phyloP scores from a whole-genome alignment of 2,329 filamentous ascomycete species.

The Colletotrichum coccodes region DNA sequence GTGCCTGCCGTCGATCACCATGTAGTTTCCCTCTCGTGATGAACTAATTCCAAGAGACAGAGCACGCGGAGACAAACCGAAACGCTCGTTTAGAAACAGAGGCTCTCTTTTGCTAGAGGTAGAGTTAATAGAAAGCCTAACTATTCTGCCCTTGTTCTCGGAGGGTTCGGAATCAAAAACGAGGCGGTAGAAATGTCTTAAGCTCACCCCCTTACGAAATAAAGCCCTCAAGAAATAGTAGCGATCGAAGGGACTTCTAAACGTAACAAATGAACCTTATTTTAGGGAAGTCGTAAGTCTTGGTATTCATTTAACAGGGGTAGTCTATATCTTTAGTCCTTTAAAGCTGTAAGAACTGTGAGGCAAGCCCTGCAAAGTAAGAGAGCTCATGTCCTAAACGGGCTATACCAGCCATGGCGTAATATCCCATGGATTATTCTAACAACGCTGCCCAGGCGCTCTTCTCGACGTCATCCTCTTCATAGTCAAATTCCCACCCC shows the following conservation, averaged over 20 bases:
- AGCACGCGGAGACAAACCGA: too few relatives aligned
- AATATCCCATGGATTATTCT: background rate
- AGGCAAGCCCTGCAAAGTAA: background rate
- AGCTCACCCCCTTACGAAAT: too few relatives aligned
- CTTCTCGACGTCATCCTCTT: conserved; percentile 36
- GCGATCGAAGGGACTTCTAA: background rate
- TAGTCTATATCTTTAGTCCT: background rate
- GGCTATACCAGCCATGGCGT: background rate
- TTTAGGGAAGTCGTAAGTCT: background rate
- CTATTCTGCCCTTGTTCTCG: too few relatives aligned
- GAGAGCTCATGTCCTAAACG: background rate
- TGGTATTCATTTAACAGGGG: background rate
- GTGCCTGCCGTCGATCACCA: too few relatives aligned
- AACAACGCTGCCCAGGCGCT: background rate
- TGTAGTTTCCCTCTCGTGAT: too few relatives aligned
- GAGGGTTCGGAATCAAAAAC: too few relatives aligned
- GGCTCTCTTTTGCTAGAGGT: too few relatives aligned
- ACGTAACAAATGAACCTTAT: background rate
- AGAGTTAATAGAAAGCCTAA: too few relatives aligned
- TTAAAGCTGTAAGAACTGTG: background rate
- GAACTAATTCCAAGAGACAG: too few relatives aligned
- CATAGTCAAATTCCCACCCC: conserved; percentile 47
- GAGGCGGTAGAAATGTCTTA: too few relatives aligned
- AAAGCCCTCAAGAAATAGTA: too few relatives aligned
- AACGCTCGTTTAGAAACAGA: too few relatives aligned